A percentile compares a stretch with the other conserved stretches of the same genome.
Conservation (phyloP, 1,139 yeast species). For the Lodderomyces beijingensis region DNA sequence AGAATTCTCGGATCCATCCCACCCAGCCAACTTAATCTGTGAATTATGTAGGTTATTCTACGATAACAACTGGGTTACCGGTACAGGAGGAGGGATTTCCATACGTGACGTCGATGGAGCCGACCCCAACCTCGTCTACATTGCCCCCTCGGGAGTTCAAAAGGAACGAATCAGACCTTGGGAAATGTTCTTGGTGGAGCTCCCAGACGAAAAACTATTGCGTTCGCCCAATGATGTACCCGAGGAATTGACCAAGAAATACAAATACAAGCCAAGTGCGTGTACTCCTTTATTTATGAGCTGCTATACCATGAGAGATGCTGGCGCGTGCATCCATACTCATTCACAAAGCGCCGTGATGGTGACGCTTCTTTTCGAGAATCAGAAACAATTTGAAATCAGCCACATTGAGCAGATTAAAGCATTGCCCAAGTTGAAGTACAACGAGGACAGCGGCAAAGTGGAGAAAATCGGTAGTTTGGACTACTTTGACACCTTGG, state of each 20-base stretch:
- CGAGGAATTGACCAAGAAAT: slow-evolving; percentile 33
- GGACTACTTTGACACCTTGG: slow-evolving; percentile 68
- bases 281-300: slow-evolving; percentile 87
- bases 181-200: slow-evolving; percentile 76
- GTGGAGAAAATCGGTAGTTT: slow-evolving; percentile 62
- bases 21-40: slow-evolving; percentile 84
- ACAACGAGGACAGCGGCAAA: slow-evolving; percentile 34
- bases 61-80: slow-evolving; percentile 87
- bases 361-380: slow-evolving; percentile 64
- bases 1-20: slow-evolving; percentile 46
- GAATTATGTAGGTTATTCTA: slow-evolving; percentile 76
- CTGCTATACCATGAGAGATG: slow-evolving; percentile 65
- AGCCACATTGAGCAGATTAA: slow-evolving; percentile 88
- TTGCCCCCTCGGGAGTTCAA: slow-evolving; percentile 95
- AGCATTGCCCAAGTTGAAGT: slow-evolving; percentile 62
- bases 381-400: slow-evolving; percentile 62
- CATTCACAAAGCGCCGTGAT: slow-evolving; percentile 88
- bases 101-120: slow-evolving; percentile 53
- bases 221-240: slow-evolving; percentile 54
- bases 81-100: slow-evolving; percentile 95
- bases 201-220: slow-evolving; percentile 49
- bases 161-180: slow-evolving; percentile 82
- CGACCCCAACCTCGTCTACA: slow-evolving; percentile 51
- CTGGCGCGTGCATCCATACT: slow-evolving; percentile 94
- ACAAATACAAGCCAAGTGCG: slow-evolving; percentile 77